A percentile compares a stretch with the other conserved stretches of the same genome.
phyloP scores from a whole-genome alignment of 1,139 yeast genomes.

The Ogataea hybrid region DNA sequence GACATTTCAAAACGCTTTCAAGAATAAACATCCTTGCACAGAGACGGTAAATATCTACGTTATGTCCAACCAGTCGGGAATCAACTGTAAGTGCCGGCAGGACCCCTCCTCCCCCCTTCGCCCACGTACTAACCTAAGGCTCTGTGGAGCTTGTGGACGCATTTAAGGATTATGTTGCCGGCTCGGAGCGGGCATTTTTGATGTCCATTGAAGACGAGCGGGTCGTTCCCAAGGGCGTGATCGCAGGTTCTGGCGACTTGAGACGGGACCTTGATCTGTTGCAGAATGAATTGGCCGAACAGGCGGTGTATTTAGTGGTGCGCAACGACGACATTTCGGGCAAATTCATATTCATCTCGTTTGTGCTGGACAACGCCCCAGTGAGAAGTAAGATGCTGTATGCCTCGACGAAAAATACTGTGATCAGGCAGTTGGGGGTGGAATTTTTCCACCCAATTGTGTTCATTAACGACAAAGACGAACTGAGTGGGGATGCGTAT shows the following conservation, averaged over 20 bases:
- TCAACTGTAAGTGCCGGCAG: conserved; percentile 44
- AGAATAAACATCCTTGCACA: conserved; percentile 2
- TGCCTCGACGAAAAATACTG: conserved; percentile 82
- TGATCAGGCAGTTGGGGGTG: conserved; percentile 63
- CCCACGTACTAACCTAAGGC: conserved; percentile 38
- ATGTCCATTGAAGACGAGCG: conserved; percentile 37
- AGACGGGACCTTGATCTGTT: conserved; percentile 39
- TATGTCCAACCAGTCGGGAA: conserved; percentile 77
- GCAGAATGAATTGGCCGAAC: conserved; percentile 39
- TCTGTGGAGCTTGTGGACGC: conserved; percentile 46
- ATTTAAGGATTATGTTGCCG: conserved; percentile 37
- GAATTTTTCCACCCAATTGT: conserved; percentile 53
- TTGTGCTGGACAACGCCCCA: conserved; percentile 83
- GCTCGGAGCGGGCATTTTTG: conserved; percentile 32
- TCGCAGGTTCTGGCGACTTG: conserved; percentile 32
- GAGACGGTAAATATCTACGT: conserved; percentile 6
- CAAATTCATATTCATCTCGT: conserved; percentile 60
- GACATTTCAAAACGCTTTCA: background rate
- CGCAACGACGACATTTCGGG: conserved; percentile 34
- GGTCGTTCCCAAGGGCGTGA: conserved; percentile 20
- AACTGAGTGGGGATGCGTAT: conserved; percentile 55
- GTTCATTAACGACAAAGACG: conserved; percentile 58
- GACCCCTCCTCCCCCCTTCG: too few species aligned
- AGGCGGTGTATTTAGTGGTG: conserved; percentile 61
- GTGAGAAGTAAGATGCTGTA: conserved; percentile 89